These are phyloP conservation scores for Tricharina praecox DNA, from an alignment of 495 filamentous ascomycete genomes.

Conservation along the genomic window DNA sequence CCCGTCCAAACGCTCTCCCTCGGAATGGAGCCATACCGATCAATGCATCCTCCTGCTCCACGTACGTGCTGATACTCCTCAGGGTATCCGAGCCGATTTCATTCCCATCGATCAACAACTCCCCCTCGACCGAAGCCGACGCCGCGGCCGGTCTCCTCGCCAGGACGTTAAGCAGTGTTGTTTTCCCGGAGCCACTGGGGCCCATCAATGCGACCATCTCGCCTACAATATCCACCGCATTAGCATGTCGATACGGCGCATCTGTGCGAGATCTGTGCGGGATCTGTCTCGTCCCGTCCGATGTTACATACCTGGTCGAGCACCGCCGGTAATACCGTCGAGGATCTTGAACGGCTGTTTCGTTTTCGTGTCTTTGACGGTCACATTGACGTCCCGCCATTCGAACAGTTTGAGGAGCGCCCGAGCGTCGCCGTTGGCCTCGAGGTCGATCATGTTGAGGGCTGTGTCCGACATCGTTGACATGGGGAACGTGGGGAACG, in stretches of 20 bases:
- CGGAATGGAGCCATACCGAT: conserved; percentile 38
- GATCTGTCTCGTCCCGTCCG: too few relatives aligned
- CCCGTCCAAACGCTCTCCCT: neutral
- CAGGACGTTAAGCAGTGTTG: conserved; percentile 57
- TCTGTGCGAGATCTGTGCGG: neutral
- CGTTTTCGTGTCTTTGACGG: conserved; percentile 50
- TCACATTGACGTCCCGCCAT: conserved; percentile 47
- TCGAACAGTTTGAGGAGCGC: conserved; percentile 29
- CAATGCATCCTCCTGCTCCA: conserved; percentile 73
- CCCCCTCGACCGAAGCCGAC: conserved; percentile 33
- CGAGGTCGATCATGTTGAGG: conserved; percentile 18
- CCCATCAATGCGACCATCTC: conserved; percentile 64
- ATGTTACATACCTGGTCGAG: conserved; percentile 38
- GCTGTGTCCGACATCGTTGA: neutral
- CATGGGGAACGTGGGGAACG: too few relatives aligned
- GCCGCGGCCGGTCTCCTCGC: conserved; percentile 40
- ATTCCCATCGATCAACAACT: conserved; percentile 42
- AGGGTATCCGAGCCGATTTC: conserved; percentile 24
- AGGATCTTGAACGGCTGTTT: conserved; percentile 41
- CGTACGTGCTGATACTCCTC: conserved; percentile 45
- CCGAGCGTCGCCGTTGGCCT: conserved; percentile 26
- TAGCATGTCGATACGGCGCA: conserved; percentile 4
- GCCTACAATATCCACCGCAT: conserved; percentile 33
- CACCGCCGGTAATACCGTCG: conserved; percentile 35
- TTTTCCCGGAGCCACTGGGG: conserved; percentile 60